Evolutionary conservation across 2,329 filamentous ascomycete genomes (phyloP), one percentile per base, ranked within the genome.

Genomic region (Aurifilum marmelostoma): DNA sequence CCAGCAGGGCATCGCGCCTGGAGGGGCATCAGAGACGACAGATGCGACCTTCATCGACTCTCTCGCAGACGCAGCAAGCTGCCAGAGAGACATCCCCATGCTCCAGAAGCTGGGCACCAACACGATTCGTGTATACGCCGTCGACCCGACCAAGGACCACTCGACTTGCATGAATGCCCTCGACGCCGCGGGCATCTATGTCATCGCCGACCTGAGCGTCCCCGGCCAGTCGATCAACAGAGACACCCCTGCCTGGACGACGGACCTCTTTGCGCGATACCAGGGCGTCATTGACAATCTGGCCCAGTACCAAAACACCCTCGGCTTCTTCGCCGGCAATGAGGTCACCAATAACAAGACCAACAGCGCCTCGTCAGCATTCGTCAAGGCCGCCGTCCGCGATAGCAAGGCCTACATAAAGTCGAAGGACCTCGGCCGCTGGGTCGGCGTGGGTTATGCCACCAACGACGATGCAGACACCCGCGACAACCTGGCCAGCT

Each of bases 321-420:
- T 99, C 72, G 96, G 96, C 75, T 99, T 98, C 90, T 98, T 99
- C 80, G 95, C 94, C 74, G 96, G 96, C 79, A 99, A 99, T 83
- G 96, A 99, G 83, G 96, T 99, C 72, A 91, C 93, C 75, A 97
- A 97, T 85, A 87, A 90, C 76, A 85, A 86, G 75, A 94, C 91
- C 86, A 97, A 97, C 88, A 98, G 95, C 63, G 83, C 87, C 71
- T 92, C 95, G 62, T 95, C 93, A 71, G 94, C 95, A 74, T 98
- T 92, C 79, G 96, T 98, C 82, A 98, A 98, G 88, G 96, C 95
- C 71, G 94, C 96, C 72, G 94, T 97, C 73, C 94, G 96, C 77
- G 96, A 99, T 80, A 93, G 89, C 83, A 98, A 98, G 89, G 85
- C 88, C 71, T 96, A 98, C 84, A 97, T 98, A 86, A 91, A 91